Base-by-base conservation (phyloP, 2,329 filamentous ascomycete genomes). In the Paraphaeosphaeria minitans region DNA sequence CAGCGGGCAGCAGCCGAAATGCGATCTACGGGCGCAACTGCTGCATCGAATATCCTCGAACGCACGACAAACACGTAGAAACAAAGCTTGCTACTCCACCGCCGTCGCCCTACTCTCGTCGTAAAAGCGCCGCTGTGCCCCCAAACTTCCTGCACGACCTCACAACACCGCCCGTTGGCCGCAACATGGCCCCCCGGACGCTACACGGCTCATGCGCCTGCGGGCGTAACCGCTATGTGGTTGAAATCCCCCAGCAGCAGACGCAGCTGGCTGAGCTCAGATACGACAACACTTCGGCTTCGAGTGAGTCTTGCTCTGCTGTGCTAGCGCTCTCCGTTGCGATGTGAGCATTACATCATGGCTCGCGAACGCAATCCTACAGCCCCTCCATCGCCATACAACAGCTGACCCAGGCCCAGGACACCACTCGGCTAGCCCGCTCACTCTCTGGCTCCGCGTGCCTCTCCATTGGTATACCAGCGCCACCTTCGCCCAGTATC, bases 121-220 rank as follows among this genome's bases (percentile, higher is more conserved):
- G 12, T 46, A 33, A 52, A 42, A 2, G 19, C n/a, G 19, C 19
- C n/a, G n/a, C 19, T 8, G 8, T n/a, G 6, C 41, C 12, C 27
- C 9, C 27, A n/a, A n/a, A n/a, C 13, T 9, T n/a, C 8, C 51
- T n/a, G 27, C 35, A 45, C 22, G 19, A 47, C 33, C 50, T 50
- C 42, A 22, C 45, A 53, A 42, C 13, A 41, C 16, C 49, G 39
- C 21, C 21, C 31, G 21, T 31, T 53, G 48, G 45, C 48, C 47
- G n/a, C 56, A 39, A 41, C 56, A 72, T 72, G 73, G 71, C 74
- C 55, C 63, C 72, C 42, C 74, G 84, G 60, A 83, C 83, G 41
- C 83, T 96, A 57, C 87, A 85, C 64, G 93, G 93, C 69, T 86
- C 88, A 64, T 97, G 93, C 80, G 88, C 89, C 54, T 97, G 93